A percentile compares a stretch with the other conserved stretches of the same genome.
Conservation (phyloP, 305 asterid species). For the Ilex paraguariensis region DNA sequence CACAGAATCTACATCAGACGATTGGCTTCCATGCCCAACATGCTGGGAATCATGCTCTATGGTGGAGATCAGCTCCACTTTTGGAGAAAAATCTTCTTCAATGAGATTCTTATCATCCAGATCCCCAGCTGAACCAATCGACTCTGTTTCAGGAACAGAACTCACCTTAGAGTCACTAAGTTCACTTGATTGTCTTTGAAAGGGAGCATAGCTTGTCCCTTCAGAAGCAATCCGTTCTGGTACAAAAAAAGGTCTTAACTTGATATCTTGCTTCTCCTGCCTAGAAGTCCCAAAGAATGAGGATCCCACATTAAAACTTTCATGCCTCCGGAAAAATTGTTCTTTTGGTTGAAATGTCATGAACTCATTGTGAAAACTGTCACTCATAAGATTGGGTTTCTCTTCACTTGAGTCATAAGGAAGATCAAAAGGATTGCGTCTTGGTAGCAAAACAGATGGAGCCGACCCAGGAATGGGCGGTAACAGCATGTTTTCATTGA, state of each 20-base stretch:
- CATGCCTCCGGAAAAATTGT: constrained; percentile 56
- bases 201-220: constrained; percentile 48
- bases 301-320: constrained; percentile 68
- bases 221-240: constrained; percentile 44
- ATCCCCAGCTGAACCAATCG: constrained; percentile 56
- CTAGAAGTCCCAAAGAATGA: constrained; percentile 52
- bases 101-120: constrained; percentile 30
- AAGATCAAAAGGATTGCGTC: constrained; percentile 83
- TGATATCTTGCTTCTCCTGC: constrained; percentile 43
- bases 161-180: constrained; percentile 71
- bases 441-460: constrained; percentile 72
- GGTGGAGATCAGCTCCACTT: constrained; percentile 19
- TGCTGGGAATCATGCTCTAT: constrained; percentile 11
- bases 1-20: constrained; percentile 46
- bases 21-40: constrained; percentile 71
- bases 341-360: constrained; percentile 43
- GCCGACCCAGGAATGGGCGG: constrained; percentile 98
- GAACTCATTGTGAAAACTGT: constrained; percentile 67
- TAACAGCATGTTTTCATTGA: constrained; percentile 39
- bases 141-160: constrained; percentile 70
- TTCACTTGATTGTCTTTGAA: constrained; percentile 60
- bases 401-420: constrained; percentile 85
- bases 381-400: constrained; percentile 75
- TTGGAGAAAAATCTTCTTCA: constrained; percentile 32
- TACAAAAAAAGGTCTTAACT: constrained; percentile 56